phyloP scores from a whole-genome alignment of 352 stramenopile genomes.

The Phytophthora crassamura region DNA sequence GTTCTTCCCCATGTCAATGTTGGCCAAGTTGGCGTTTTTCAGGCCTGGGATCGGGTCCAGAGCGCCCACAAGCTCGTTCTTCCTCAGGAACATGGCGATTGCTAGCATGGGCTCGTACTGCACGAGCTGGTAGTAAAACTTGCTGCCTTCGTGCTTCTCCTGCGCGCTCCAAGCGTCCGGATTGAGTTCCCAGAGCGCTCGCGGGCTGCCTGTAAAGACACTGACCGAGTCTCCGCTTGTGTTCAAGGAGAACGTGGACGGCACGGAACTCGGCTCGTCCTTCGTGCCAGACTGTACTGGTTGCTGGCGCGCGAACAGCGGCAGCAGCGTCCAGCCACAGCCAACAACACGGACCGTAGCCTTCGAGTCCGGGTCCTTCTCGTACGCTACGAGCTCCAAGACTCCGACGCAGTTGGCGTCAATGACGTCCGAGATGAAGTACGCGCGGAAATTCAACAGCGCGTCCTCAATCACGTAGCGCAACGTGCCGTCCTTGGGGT shows the following conservation, averaged over 20 bases:
- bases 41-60: conserved; percentile 81
- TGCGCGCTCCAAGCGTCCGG: conserved; percentile 61
- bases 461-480: conserved; percentile 64
- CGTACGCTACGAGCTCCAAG: conserved; percentile 93
- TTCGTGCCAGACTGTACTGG: conserved; percentile 8
- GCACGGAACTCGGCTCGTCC: conserved; percentile 12
- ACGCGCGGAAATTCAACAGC: conserved; percentile 73
- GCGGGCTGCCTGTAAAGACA: conserved; percentile 78
- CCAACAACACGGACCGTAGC: conserved; percentile 74
- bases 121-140: conserved; percentile 74
- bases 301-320: conserved; percentile 76
- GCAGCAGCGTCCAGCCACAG: conserved; percentile 93
- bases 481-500: conserved; percentile 51
- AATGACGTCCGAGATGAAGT: conserved; percentile 86
- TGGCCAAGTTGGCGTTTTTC: conserved; percentile 72
- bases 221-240: conserved; percentile 62
- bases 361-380: conserved; percentile 85
- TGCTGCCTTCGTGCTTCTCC: conserved; percentile 59
- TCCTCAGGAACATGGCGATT: conserved; percentile 71
- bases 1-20: conserved; percentile 72
- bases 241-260: conserved; percentile 39
- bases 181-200: conserved; percentile 71
- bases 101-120: conserved; percentile 65
- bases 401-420: conserved; percentile 93
- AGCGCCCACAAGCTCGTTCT: conserved; percentile 90